Percentiles rank a stretch among this genome's conserved stretches.
Evolutionary conservation across 75 land plant species (phyloP).

Genomic region (Larix kaempferi): DNA sequence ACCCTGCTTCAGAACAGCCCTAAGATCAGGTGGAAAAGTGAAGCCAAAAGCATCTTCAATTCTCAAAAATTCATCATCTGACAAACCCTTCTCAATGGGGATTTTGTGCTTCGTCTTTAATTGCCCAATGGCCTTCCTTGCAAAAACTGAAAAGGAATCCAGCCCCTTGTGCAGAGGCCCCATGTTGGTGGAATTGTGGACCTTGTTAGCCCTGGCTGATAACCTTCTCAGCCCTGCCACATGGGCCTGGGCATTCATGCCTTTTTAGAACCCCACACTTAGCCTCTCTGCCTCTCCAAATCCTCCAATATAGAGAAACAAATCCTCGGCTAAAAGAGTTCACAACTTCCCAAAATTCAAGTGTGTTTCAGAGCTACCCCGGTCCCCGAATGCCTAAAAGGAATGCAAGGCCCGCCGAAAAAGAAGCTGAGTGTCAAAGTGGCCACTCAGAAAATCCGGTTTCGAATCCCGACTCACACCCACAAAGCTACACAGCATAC

Average conservation of each 20-base stretch:
- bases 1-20: slow-evolving; percentile 70
- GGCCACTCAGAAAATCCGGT: too few species aligned
- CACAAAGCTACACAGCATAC: too few species aligned
- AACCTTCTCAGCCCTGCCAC: slow-evolving; percentile 88
- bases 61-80: slow-evolving; percentile 70
- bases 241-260: slow-evolving; percentile 55
- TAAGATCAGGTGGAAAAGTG: slow-evolving; percentile 87
- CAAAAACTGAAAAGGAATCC: slow-evolving; percentile 40
- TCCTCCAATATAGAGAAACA: too few species aligned
- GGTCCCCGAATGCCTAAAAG: too few species aligned
- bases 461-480: too few species aligned
- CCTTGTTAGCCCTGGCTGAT: slow-evolving; percentile 67
- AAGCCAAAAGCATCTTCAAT: slow-evolving; percentile 77
- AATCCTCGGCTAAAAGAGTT: too few species aligned
- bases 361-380: too few species aligned
- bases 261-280: not conserved
- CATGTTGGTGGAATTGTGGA: not conserved
- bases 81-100: slow-evolving; percentile 64
- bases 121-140: slow-evolving; percentile 41
- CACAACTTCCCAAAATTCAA: too few species aligned
- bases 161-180: slow-evolving; percentile 21
- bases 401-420: too few species aligned
- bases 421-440: too few species aligned
- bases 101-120: slow-evolving; percentile 33
- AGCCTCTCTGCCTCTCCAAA: too few species aligned